Evolutionary conservation across 768 basidiomycete genomes (phyloP).

Genomic region (Tephrocybe sp.): DNA sequence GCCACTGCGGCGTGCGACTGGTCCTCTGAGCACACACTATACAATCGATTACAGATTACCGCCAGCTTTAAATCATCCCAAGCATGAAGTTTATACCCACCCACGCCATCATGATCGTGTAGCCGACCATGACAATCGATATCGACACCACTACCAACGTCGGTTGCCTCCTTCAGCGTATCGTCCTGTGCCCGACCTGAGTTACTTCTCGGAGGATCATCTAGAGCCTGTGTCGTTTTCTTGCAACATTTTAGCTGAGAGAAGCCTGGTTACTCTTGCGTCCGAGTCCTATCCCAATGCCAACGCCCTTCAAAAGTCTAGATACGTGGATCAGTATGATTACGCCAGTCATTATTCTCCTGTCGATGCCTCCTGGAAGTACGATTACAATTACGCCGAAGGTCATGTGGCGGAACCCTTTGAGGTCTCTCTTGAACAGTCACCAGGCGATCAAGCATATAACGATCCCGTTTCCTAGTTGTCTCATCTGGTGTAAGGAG

Average conservation of each 20-base stretch:
- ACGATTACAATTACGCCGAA: slow-evolving; percentile 10
- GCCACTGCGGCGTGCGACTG: not conserved
- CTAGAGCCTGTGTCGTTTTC: too few relatives aligned
- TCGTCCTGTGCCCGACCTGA: too few relatives aligned
- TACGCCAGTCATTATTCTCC: slow-evolving; percentile 3
- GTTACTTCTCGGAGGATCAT: too few relatives aligned
- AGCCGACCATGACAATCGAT: too few relatives aligned
- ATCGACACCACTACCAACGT: too few relatives aligned
- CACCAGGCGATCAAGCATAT: not conserved
- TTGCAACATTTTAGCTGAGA: not conserved
- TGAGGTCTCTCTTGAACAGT: not conserved
- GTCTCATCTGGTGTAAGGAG: not conserved
- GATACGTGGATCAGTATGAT: slow-evolving; percentile 8
- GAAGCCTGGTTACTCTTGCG: not conserved
- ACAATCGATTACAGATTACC: too few relatives aligned
- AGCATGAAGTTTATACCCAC: too few relatives aligned
- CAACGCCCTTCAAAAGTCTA: not conserved
- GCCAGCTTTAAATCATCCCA: too few relatives aligned
- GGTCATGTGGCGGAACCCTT: slow-evolving; percentile 1
- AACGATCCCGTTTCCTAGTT: not conserved
- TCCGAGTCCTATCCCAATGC: not conserved
- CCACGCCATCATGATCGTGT: too few relatives aligned
- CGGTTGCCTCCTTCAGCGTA: too few relatives aligned
- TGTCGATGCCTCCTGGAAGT: slow-evolving; percentile 11
- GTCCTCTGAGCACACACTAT: too few relatives aligned